Conservation (phyloP, 805 yeast species). For the Zygosaccharomyces siamensis region DNA sequence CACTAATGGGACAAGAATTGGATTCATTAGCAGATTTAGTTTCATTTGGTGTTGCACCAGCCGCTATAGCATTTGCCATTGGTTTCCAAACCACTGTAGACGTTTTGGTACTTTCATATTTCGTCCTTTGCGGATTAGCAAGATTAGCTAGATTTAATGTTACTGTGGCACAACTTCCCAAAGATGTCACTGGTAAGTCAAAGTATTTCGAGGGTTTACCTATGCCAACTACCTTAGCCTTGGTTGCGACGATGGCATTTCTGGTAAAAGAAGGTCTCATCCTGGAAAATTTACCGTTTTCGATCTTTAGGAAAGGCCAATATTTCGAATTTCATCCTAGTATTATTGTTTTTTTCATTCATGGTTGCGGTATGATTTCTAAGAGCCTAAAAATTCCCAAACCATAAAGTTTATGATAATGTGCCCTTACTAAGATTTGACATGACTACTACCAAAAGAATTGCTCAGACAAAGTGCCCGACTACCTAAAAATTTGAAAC, state of each 20-base stretch:
- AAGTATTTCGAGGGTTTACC: conserved; percentile 95
- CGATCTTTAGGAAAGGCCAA: conserved; percentile 50
- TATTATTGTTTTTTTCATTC: conserved; percentile 57
- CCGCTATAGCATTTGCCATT: conserved; percentile 82
- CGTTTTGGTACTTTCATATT: conserved; percentile 66
- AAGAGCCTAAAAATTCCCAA: conserved; percentile 90
- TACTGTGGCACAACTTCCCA: conserved; percentile 87
- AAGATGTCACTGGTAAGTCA: conserved; percentile 80
- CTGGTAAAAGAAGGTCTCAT: conserved; percentile 53
- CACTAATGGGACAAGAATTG: conserved; percentile 94
- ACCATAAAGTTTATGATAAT: conserved; percentile 37
- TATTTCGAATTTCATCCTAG: conserved; percentile 72
- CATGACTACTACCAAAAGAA: not conserved
- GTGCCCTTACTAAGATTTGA: not conserved
- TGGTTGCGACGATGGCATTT: conserved; percentile 69
- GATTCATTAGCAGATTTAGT: conserved; percentile 94
- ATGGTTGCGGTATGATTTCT: conserved; percentile 88
- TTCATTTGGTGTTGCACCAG: conserved; percentile 95
- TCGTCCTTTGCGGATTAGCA: conserved; percentile 90
- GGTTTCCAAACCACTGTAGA: conserved; percentile 86
- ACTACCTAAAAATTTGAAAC: not conserved
- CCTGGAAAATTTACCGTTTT: conserved; percentile 58
- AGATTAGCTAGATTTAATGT: conserved; percentile 95
- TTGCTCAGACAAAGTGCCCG: not conserved
- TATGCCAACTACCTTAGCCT: conserved; percentile 77